These are phyloP conservation scores for Suhomyces pyralidae DNA, from an alignment of 805 yeast genomes.

Conservation along the genomic window DNA sequence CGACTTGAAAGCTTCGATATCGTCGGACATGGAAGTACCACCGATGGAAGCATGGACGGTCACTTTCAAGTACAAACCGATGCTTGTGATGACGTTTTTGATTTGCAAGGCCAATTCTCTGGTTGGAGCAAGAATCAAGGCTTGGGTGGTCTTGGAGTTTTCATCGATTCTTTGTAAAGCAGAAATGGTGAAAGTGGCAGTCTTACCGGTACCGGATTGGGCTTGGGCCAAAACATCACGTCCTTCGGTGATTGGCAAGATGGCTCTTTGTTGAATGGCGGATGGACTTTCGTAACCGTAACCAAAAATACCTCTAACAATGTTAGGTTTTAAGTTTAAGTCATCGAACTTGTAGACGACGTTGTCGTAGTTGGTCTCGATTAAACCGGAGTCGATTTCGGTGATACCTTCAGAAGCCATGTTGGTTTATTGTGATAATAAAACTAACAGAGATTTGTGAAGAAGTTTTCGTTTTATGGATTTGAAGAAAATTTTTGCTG, in stretches of 20 bases:
- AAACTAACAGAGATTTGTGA: neutral
- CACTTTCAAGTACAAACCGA: slow-evolving; percentile 86
- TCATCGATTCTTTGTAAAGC: slow-evolving; percentile 84
- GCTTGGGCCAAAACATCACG: slow-evolving; percentile 98
- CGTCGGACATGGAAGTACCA: slow-evolving; percentile 82
- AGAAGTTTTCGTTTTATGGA: slow-evolving; percentile 4
- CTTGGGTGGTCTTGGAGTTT: slow-evolving; percentile 74
- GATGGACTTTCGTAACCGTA: slow-evolving; percentile 97
- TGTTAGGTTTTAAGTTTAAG: slow-evolving; percentile 67
- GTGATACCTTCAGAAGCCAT: slow-evolving; percentile 67
- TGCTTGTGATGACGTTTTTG: slow-evolving; percentile 77
- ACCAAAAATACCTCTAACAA: slow-evolving; percentile 75
- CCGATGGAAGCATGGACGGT: slow-evolving; percentile 92
- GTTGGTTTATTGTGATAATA: slow-evolving; percentile 10
- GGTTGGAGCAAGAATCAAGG: slow-evolving; percentile 89
- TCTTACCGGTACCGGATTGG: slow-evolving; percentile 98
- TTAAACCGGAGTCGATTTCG: slow-evolving; percentile 77
- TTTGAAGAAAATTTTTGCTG: slow-evolving; percentile 9
- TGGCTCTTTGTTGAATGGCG: slow-evolving; percentile 97
- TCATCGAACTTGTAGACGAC: slow-evolving; percentile 71
- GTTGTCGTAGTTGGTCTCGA: slow-evolving; percentile 95
- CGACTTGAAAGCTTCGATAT: slow-evolving; percentile 65
- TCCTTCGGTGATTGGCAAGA: slow-evolving; percentile 89
- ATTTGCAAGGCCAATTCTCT: slow-evolving; percentile 95
- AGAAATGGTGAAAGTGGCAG: slow-evolving; percentile 96